phyloP scores from a whole-genome alignment of 1,139 yeast species.

The Oligophagozyma castellii region DNA sequence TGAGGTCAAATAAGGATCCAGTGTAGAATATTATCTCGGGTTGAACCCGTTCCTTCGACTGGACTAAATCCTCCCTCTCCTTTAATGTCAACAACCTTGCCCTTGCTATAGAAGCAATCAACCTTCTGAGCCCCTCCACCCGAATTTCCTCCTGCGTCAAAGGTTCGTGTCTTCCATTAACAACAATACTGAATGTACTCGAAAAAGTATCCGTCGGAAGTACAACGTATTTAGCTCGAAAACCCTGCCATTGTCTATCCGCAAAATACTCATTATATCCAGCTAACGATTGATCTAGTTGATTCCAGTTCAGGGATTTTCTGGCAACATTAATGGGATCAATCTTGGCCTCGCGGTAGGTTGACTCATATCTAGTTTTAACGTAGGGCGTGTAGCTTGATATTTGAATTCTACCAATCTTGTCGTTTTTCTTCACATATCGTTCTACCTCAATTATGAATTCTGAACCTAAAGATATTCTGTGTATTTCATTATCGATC shows the following conservation, averaged over 20 bases:
- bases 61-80: constrained; percentile 26
- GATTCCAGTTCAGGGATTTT: constrained; percentile 71
- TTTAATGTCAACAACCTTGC: constrained; percentile 37
- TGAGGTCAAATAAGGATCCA: constrained; percentile 61
- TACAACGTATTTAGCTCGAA: constrained; percentile 69
- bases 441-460: constrained; percentile 68
- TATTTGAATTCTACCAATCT: constrained; percentile 20
- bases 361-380: constrained; percentile 65
- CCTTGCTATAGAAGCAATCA: constrained; percentile 54
- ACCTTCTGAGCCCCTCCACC: constrained; percentile 69
- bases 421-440: constrained; percentile 31
- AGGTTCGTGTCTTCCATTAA: constrained; percentile 40
- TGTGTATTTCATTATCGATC: constrained; percentile 71
- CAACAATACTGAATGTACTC: constrained; percentile 27
- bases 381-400: constrained; percentile 31
- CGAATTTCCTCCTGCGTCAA: constrained; percentile 71
- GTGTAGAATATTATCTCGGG: constrained; percentile 83
- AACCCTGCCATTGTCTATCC: constrained; percentile 42
- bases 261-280: constrained; percentile 66
- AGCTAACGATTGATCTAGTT: constrained; percentile 76
- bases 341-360: constrained; percentile 44
- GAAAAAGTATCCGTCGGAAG: constrained; percentile 62
- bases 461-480: constrained; percentile 58
- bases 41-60: constrained; percentile 36
- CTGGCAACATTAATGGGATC: constrained; percentile 43